A percentile compares a stretch with the other conserved stretches of the same genome.
These are phyloP conservation scores for Phytophthora cajani DNA, from an alignment of 352 stramenopile species.

Conservation along the genomic window DNA sequence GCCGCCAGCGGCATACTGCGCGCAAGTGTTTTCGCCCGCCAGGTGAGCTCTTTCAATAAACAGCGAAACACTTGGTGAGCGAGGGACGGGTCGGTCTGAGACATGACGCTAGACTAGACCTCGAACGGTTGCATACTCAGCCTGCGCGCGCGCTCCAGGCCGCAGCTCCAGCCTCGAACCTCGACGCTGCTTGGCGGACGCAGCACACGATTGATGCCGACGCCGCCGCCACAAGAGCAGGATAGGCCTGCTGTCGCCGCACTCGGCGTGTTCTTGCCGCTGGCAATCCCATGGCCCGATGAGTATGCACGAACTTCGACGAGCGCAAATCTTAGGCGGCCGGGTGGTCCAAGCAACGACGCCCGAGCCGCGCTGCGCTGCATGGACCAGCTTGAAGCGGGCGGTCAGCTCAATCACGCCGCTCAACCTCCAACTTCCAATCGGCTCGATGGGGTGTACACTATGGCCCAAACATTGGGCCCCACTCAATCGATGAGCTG, in stretches of 20 bases:
- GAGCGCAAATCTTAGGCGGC: not conserved
- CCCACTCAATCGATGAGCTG: conserved; percentile 3
- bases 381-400: conserved; percentile 16
- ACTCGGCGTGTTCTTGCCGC: not conserved
- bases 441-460: conserved; percentile 13
- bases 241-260: not conserved
- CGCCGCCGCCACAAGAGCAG: not conserved
- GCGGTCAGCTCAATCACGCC: not conserved
- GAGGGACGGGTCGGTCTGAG: conserved; percentile 16
- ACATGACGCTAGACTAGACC: conserved; percentile 22
- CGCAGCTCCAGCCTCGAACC: not conserved
- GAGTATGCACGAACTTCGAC: not conserved
- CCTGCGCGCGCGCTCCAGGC: not conserved
- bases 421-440: conserved; percentile 15
- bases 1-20: conserved; percentile 8
- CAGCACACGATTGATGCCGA: not conserved
- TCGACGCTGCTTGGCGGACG: not conserved
- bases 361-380: not conserved
- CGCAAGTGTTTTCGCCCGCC: conserved; percentile 13
- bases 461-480: no score
- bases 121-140: conserved; percentile 10
- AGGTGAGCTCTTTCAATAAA: conserved; percentile 6
- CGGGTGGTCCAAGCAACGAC: not conserved
- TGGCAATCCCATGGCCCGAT: not conserved
- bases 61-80: conserved; percentile 3